phyloP scores from a whole-genome alignment of 345 rosid species.

The Salix koriyanagi region DNA sequence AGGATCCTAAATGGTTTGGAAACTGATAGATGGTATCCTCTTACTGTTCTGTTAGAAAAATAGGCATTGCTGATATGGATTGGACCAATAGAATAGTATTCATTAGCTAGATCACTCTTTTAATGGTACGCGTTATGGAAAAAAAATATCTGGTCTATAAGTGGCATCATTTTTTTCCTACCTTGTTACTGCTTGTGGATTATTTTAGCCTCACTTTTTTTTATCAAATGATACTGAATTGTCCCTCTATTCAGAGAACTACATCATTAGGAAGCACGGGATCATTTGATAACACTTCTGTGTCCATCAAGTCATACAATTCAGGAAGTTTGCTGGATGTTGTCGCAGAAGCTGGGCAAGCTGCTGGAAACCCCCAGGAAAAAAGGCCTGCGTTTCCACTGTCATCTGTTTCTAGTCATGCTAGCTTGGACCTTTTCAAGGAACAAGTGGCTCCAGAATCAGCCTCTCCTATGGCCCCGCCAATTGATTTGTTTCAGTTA shows the following conservation, averaged over 20 bases:
- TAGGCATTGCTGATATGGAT: too few relatives aligned
- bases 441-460: constrained; percentile 30
- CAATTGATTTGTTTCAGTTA: constrained; percentile 64
- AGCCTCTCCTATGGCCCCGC: constrained; percentile 37
- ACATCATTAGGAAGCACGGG: constrained; percentile 65
- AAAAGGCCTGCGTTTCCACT: constrained; percentile 31
- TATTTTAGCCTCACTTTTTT: neutral
- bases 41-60: too few relatives aligned
- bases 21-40: neutral
- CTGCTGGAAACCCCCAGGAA: constrained; percentile 33
- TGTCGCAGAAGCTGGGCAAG: constrained; percentile 41
- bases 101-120: neutral
- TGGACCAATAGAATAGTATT: neutral
- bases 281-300: constrained; percentile 58
- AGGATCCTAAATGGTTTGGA: neutral
- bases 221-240: constrained; percentile 18
- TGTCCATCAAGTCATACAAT: constrained; percentile 56
- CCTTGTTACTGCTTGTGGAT: neutral
- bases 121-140: neutral
- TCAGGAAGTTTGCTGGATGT: constrained; percentile 49
- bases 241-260: constrained; percentile 55
- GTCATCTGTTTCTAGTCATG: constrained; percentile 36
- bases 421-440: constrained; percentile 41
- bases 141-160: too few relatives aligned
- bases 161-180: too few relatives aligned